A percentile compares a stretch with the other conserved stretches of the same genome.
Conservation (phyloP, 345 rosid genomes). For the Arabidopsis suecica region DNA sequence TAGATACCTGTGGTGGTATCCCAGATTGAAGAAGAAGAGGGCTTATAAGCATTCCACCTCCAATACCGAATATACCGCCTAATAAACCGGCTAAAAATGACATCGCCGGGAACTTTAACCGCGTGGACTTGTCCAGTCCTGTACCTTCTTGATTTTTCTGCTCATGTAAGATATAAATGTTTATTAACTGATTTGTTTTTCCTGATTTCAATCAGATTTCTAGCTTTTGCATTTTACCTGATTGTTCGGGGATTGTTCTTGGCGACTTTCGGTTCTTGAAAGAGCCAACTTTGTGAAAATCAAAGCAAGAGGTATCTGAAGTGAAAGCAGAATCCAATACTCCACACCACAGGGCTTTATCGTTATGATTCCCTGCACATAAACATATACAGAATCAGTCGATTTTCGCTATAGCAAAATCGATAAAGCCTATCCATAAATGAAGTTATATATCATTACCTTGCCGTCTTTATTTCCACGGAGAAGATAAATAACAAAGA, state of each 20-base stretch:
- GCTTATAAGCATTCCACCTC: slow-evolving; percentile 92
- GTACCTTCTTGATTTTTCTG: slow-evolving; percentile 43
- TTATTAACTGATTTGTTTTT: neutral
- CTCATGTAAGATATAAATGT: slow-evolving; percentile 6
- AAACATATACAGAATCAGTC: slow-evolving; percentile 11
- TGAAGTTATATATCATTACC: slow-evolving; percentile 45
- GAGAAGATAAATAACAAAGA: slow-evolving; percentile 67
- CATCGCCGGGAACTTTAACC: slow-evolving; percentile 64
- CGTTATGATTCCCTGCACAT: slow-evolving; percentile 60
- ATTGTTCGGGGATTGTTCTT: slow-evolving; percentile 18
- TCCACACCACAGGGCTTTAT: slow-evolving; percentile 69
- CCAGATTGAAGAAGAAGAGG: slow-evolving; percentile 92
- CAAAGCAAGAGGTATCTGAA: slow-evolving; percentile 83
- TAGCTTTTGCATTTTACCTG: slow-evolving; percentile 26
- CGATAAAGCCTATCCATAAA: neutral
- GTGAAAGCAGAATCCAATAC: slow-evolving; percentile 72
- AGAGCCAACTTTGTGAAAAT: slow-evolving; percentile 58
- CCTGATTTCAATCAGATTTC: neutral
- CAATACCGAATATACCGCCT: slow-evolving; percentile 89
- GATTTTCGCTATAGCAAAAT: neutral
- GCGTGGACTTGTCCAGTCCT: slow-evolving; percentile 28
- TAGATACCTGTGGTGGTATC: slow-evolving; percentile 66
- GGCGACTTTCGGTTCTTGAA: slow-evolving; percentile 52
- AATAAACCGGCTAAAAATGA: slow-evolving; percentile 76
- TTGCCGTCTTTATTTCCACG: slow-evolving; percentile 72